These are phyloP conservation scores for Diospyros lotus DNA, from an alignment of 148 eudicot species.

Conservation along the genomic window DNA sequence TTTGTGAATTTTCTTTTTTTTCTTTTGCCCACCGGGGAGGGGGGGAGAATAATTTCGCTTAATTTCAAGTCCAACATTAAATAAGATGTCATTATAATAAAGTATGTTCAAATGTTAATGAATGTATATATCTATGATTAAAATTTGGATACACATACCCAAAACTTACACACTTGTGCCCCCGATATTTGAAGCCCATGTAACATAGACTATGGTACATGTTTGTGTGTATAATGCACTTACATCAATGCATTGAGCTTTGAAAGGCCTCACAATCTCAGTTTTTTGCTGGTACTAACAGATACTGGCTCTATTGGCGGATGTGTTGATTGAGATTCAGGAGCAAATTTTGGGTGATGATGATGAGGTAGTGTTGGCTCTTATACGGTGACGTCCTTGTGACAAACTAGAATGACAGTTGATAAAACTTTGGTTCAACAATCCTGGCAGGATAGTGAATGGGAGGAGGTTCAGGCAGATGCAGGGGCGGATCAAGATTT, in stretches of 20 bases:
- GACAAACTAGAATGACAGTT: not conserved
- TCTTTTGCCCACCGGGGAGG: too few relatives aligned
- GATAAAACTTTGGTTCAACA: not conserved
- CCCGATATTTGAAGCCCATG: too few relatives aligned
- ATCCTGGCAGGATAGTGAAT: conserved; percentile 78
- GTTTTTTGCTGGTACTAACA: conserved; percentile 19
- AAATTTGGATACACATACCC: too few relatives aligned
- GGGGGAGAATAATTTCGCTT: too few relatives aligned
- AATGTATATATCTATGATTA: too few relatives aligned
- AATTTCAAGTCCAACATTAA: too few relatives aligned
- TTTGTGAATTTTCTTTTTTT: too few relatives aligned
- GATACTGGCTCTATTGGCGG: conserved; percentile 84
- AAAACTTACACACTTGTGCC: too few relatives aligned
- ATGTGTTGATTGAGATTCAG: conserved; percentile 77
- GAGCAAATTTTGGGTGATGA: conserved; percentile 67
- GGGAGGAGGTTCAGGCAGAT: conserved; percentile 82
- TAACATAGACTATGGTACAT: too few relatives aligned
- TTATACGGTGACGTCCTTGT: not conserved
- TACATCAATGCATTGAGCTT: not conserved
- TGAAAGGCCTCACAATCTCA: not conserved
- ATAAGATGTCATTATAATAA: too few relatives aligned
- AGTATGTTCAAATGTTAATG: too few relatives aligned
- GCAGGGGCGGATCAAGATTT: conserved; percentile 42
- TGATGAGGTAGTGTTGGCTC: conserved; percentile 48
- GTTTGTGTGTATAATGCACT: not conserved